Percentiles rank a stretch among this genome's conserved stretches.
phyloP scores from a whole-genome alignment of 139 green algal species.

The Helicosporidium sp. region DNA sequence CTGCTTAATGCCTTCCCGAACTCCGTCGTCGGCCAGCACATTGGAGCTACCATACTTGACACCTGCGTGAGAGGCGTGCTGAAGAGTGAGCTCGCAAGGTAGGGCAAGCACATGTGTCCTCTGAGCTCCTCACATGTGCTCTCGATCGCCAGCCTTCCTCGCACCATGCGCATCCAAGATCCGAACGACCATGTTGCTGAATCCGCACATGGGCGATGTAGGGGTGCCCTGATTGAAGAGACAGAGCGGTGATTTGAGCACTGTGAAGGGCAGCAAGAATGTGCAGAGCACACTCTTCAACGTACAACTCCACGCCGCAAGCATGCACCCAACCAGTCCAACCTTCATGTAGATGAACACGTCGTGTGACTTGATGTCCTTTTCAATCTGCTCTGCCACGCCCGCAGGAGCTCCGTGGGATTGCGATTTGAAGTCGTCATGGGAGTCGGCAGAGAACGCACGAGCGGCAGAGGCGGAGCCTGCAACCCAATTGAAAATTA shows the following conservation, averaged over 20 bases:
- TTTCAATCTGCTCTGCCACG: conserved; percentile 32
- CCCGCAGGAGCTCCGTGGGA: conserved; percentile 21
- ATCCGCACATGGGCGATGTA: conserved; percentile 68
- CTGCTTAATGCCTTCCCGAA: conserved; percentile 80
- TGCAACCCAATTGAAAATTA: no score
- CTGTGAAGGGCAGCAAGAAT: not conserved
- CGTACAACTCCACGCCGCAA: no score
- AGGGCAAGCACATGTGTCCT: no score
- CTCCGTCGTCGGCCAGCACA: conserved; percentile 62
- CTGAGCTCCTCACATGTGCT: no score
- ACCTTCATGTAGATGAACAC: conserved; percentile 95
- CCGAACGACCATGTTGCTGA: conserved; percentile 69
- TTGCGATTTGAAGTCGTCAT: conserved; percentile 80
- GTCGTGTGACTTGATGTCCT: conserved; percentile 48
- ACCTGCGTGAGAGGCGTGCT: no score
- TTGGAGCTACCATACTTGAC: conserved; percentile 62
- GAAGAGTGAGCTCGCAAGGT: no score
- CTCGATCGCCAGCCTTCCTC: no score
- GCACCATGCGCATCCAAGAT: conserved; percentile 76
- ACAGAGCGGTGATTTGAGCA: not conserved
- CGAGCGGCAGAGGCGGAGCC: no score
- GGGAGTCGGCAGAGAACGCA: no score
- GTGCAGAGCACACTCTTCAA: not conserved
- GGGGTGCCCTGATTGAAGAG: conserved; percentile 33
- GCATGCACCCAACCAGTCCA: not conserved